phyloP scores from a whole-genome alignment of 2,329 filamentous ascomycete genomes.

The Alternaria panax region DNA sequence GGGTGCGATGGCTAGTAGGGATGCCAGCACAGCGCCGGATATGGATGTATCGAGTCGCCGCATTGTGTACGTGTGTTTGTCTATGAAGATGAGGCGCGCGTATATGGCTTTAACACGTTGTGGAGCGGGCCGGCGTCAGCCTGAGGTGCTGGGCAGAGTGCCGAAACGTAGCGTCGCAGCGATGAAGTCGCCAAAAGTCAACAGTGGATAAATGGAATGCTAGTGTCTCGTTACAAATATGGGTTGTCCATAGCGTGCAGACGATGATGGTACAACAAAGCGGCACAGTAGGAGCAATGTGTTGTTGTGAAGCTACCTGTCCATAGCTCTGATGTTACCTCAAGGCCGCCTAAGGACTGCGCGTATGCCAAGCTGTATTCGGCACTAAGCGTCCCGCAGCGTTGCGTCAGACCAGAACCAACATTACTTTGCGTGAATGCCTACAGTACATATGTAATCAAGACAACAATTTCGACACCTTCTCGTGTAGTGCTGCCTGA shows the following conservation, averaged over 20 bases:
- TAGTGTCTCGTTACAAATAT: not conserved
- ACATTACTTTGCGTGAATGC: not conserved
- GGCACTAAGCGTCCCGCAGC: conserved; percentile 12
- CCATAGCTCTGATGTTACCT: conserved; percentile 30
- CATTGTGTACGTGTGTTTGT: conserved; percentile 31
- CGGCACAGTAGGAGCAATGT: conserved; percentile 25
- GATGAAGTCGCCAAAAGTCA: conserved; percentile 9
- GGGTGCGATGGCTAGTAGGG: conserved; percentile 49
- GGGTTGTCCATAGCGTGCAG: conserved; percentile 4
- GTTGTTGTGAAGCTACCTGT: conserved; percentile 37
- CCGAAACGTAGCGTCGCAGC: conserved; percentile 20
- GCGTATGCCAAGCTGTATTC: conserved; percentile 27
- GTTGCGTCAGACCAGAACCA: conserved; percentile 1
- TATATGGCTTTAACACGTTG: conserved; percentile 11
- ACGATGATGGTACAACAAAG: not conserved
- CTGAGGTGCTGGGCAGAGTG: conserved; percentile 18
- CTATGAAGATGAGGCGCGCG: conserved; percentile 6
- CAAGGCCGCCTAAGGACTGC: conserved; percentile 20
- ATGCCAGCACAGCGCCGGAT: conserved; percentile 41
- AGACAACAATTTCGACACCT: not conserved
- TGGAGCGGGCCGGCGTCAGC: conserved; percentile 20
- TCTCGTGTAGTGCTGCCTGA: not conserved
- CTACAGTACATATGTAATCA: not conserved
- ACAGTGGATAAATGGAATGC: not conserved
- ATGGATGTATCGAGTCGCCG: conserved; percentile 36